Evolutionary conservation across 441 rosid genomes (phyloP).

Genomic region (Erodium moschatum): DNA sequence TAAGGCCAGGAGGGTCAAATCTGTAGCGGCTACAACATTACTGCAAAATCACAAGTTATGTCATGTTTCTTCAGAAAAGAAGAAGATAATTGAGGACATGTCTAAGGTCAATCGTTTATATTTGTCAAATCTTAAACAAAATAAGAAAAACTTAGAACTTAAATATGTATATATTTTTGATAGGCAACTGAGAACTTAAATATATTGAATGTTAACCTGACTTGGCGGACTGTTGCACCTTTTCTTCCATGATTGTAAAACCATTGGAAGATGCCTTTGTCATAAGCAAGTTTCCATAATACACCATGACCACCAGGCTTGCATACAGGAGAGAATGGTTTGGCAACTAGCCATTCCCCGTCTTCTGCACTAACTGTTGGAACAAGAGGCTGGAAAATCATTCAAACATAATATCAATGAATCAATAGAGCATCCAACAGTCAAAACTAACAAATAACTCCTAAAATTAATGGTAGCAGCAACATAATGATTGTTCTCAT

Average conservation of each 20-base stretch:
- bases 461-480: neutral
- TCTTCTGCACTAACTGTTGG: conserved; percentile 72
- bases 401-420: conserved; percentile 21
- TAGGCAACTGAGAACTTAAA: neutral
- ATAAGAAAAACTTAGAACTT: conserved; percentile 9
- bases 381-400: conserved; percentile 63
- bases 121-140: neutral
- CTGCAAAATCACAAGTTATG: conserved; percentile 37
- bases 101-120: conserved; percentile 9
- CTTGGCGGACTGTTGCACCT: conserved; percentile 92
- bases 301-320: conserved; percentile 97
- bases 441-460: conserved; percentile 3
- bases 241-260: conserved; percentile 69
- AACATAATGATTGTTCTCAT: conserved; percentile 13
- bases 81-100: no score
- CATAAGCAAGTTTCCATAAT: conserved; percentile 90
- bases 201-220: conserved; percentile 50
- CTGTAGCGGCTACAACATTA: conserved; percentile 89
- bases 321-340: conserved; percentile 70
- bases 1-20: conserved; percentile 79
- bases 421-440: conserved; percentile 10
- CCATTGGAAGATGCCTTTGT: conserved; percentile 81
- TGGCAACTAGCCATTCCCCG: conserved; percentile 71
- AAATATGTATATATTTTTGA: no score
- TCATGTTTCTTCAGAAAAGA: no score